phyloP scores from a whole-genome alignment of 1,139 yeast species.

The Hyphopichia fennica region DNA sequence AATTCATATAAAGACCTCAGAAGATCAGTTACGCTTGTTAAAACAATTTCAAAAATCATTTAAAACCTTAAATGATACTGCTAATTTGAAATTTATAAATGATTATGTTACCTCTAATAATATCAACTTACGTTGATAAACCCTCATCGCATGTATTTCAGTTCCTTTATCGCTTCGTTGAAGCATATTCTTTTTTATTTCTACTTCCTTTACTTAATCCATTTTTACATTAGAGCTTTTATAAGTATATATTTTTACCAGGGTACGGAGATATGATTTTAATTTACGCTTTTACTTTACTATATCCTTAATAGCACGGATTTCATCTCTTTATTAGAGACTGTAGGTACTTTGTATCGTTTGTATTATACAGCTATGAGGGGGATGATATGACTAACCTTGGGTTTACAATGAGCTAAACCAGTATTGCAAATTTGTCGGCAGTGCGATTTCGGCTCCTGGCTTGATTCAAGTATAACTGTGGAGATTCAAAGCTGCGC shows the following conservation, averaged over 20 bases:
- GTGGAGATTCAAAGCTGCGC: too few species aligned
- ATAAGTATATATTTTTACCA: not conserved
- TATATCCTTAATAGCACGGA: too few species aligned
- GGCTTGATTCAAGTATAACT: too few species aligned
- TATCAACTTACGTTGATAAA: not conserved
- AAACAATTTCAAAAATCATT: constrained; percentile 17
- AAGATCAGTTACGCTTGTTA: constrained; percentile 18
- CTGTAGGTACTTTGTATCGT: too few species aligned
- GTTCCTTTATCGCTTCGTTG: too few species aligned
- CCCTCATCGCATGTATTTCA: not conserved
- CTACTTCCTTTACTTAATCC: not conserved
- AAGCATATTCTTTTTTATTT: not conserved
- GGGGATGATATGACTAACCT: too few species aligned
- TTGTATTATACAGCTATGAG: too few species aligned
- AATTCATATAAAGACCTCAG: constrained; percentile 14
- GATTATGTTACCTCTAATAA: not conserved
- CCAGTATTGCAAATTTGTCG: too few species aligned
- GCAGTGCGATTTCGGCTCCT: too few species aligned
- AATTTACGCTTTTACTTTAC: not conserved
- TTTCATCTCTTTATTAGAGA: too few species aligned
- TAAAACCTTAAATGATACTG: constrained; percentile 16
- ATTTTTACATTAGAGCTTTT: not conserved
- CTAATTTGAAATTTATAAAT: constrained; percentile 11
- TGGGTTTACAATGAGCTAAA: too few species aligned
- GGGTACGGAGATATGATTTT: not conserved